Base-by-base conservation (phyloP, 257 asterid genomes). In the Nicotiana attenuata region DNA sequence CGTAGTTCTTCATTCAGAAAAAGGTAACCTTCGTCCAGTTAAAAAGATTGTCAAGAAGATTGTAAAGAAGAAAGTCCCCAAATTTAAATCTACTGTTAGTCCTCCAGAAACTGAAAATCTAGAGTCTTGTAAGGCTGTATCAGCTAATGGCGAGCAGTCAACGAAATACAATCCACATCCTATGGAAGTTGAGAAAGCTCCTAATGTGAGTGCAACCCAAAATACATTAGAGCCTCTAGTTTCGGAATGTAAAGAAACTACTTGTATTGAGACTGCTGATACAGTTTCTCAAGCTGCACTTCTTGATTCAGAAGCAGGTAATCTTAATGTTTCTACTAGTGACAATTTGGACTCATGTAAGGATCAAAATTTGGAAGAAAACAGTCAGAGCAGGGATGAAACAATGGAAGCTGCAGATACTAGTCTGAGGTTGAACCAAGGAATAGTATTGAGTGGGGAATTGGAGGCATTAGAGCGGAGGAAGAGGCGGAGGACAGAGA, bases 51-150 rank as follows among this genome's bases (percentile, higher is more conserved):
- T 93, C 60, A 91, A 89, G 89, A 91, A 88, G 87, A 83, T 93
- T 60, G 87, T 93, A 77, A 93, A 86, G 92, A 91, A 81, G 93
- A 87, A 82, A 86, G 96, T 93, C 81, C 89, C 91, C 8, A 92
- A 89, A 87, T 88, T 87, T 41, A 41, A 41, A 41, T 41, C 47
- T 41, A 7, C 47, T 2, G 47, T 41, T 78, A 19, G 7, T 59
- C 24, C 61, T 64, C 17, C 65, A 14, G 61, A 50, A 60, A 57
- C 68, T 35, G 82, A 60, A 28, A 85, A 66, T 47, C 16, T 29
- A 7, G 77, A 77, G 77, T 52, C 59, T 77, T 68, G 57, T 82
- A 89, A 71, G 65, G 79, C 17, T 69, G 83, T 68, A 41, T 67
- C 81, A 71, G 28, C 67, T 60, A 76, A 67, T 60, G 57, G 41